Conservation (phyloP, 1,284 basidiomycete species). For the Abortiporus biennis region DNA sequence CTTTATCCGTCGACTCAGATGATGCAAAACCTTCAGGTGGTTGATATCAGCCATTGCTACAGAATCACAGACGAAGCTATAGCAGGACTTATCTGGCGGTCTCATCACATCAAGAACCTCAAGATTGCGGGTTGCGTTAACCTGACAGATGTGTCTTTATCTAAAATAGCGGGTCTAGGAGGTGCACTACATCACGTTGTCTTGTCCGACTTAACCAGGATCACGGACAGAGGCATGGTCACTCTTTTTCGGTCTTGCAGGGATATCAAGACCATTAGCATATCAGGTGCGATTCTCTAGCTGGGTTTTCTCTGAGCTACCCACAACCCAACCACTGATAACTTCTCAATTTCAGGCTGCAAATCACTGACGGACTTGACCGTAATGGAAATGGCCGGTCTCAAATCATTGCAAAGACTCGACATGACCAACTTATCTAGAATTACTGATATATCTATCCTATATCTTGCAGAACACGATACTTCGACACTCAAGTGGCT, state of each 20-base stretch:
- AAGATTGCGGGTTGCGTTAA: conserved; percentile 78
- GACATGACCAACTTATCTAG: conserved; percentile 73
- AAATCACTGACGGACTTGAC: conserved; percentile 80
- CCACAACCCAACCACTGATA: conserved; percentile 6
- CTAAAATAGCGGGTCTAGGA: conserved; percentile 68
- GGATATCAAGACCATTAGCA: conserved; percentile 76
- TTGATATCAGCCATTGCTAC: conserved; percentile 74
- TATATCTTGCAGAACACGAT: conserved; percentile 64
- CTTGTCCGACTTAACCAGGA: conserved; percentile 71
- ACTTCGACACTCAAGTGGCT: conserved; percentile 70
- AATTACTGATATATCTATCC: conserved; percentile 62
- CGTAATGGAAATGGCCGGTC: conserved; percentile 74
- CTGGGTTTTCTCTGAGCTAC: neutral
- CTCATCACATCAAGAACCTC: conserved; percentile 75
- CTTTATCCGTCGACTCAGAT: conserved; percentile 42
- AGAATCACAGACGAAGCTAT: conserved; percentile 75
- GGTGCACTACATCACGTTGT: conserved; percentile 79
- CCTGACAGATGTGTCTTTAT: conserved; percentile 72
- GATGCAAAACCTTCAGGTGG: conserved; percentile 66
- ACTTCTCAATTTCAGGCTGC: conserved; percentile 48
- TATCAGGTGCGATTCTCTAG: conserved; percentile 63
- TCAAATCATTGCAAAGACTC: conserved; percentile 72
- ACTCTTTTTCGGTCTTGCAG: conserved; percentile 68
- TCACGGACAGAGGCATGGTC: conserved; percentile 80
- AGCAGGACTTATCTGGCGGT: conserved; percentile 74